phyloP scores from a whole-genome alignment of 106 monocot genomes.

The Allium fistulosum region DNA sequence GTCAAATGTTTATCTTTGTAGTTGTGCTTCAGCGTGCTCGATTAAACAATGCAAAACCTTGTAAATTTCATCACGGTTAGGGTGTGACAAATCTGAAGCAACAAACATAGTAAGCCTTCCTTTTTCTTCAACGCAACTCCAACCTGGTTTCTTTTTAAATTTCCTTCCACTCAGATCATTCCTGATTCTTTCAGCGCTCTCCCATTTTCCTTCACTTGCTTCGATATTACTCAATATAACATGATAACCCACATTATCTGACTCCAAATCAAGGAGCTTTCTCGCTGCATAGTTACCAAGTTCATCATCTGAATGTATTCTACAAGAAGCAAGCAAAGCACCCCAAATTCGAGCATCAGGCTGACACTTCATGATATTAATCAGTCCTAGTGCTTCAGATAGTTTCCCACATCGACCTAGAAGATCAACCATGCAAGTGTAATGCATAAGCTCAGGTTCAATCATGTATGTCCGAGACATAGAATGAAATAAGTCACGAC shows the following conservation, averaged over 20 bases:
- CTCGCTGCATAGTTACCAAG: conserved; percentile 51
- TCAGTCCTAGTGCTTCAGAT: conserved; percentile 31
- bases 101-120: conserved; percentile 62
- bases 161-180: conserved; percentile 35
- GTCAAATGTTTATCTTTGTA: too few species aligned
- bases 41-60: conserved; percentile 1
- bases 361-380: conserved; percentile 22
- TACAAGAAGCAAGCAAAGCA: conserved; percentile 36
- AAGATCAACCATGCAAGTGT: conserved; percentile 63
- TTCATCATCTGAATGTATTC: conserved; percentile 20
- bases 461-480: conserved; percentile 29
- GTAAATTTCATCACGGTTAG: conserved; percentile 29
- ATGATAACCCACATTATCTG: conserved; percentile 70
- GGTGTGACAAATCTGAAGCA: conserved; percentile 54
- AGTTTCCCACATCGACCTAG: conserved; percentile 41
- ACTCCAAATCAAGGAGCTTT: conserved; percentile 53
- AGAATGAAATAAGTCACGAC: conserved; percentile 23
- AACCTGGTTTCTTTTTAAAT: conserved; percentile 58
- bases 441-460: conserved; percentile 33
- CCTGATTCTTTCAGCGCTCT: conserved; percentile 55
- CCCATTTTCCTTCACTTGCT: conserved; percentile 49
- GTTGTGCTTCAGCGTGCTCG: too few species aligned
- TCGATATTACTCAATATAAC: conserved; percentile 70
- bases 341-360: conserved; percentile 49
- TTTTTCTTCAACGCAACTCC: conserved; percentile 63